phyloP scores from a whole-genome alignment of 257 asterid genomes.

The Rehmannia glutinosa region DNA sequence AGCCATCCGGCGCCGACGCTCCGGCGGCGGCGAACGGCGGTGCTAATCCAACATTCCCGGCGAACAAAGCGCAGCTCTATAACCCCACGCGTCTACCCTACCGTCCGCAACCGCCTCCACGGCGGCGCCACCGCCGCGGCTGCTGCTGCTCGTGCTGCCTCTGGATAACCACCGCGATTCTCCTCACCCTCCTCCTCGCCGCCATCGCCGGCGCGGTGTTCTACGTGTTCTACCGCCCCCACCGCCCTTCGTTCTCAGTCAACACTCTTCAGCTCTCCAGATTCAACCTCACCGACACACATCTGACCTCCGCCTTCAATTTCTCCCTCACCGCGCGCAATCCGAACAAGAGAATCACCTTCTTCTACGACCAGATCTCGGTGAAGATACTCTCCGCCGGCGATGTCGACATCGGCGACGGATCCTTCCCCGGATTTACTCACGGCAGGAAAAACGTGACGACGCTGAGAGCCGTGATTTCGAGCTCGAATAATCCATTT shows the following conservation, averaged over 20 bases:
- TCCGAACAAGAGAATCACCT: constrained; percentile 58
- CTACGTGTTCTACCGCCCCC: constrained; percentile 82
- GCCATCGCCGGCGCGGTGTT: constrained; percentile 65
- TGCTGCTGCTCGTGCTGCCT: constrained; percentile 67
- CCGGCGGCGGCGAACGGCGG: constrained; percentile 37
- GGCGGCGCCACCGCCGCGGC: constrained; percentile 62
- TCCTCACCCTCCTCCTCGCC: constrained; percentile 42
- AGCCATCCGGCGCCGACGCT: constrained; percentile 33
- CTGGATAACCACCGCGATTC: constrained; percentile 53
- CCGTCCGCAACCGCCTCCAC: constrained; percentile 76
- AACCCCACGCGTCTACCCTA: constrained; percentile 62
- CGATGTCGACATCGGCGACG: constrained; percentile 50
- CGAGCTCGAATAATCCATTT: constrained; percentile 31
- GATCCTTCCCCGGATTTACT: constrained; percentile 51
- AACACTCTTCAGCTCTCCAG: constrained; percentile 54
- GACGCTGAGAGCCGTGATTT: constrained; percentile 35
- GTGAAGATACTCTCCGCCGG: constrained; percentile 54
- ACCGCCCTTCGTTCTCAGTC: constrained; percentile 73
- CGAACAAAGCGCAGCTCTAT: constrained; percentile 70
- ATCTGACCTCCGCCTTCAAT: constrained; percentile 55
- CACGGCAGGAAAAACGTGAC: constrained; percentile 58
- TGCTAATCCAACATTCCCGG: constrained; percentile 49
- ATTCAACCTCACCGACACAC: constrained; percentile 74
- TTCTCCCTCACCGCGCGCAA: constrained; percentile 70
- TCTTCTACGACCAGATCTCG: constrained; percentile 48